Evolutionary conservation across 768 basidiomycete species (phyloP).

Genomic region (Boletus pseudopeckii): DNA sequence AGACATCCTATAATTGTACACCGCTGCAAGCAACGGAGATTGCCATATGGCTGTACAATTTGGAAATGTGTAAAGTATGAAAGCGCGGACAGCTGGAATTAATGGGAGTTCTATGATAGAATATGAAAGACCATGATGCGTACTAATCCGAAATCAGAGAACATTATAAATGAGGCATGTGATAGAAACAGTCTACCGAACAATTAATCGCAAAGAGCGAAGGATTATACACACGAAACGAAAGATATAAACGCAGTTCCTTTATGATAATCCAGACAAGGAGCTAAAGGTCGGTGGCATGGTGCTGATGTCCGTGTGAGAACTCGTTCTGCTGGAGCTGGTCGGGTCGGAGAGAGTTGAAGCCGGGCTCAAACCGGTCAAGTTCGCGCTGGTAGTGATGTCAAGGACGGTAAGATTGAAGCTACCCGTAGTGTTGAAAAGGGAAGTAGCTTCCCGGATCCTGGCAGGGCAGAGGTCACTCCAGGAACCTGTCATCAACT

Average conservation of each 20-base stretch:
- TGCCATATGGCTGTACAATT: neutral
- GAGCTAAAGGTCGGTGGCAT: slow-evolving; percentile 14
- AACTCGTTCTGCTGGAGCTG: slow-evolving; percentile 3
- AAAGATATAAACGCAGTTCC: neutral
- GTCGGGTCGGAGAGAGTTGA: neutral
- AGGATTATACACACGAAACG: neutral
- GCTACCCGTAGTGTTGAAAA: slow-evolving; percentile 15
- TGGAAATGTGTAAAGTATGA: neutral
- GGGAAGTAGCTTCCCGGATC: slow-evolving; percentile 14
- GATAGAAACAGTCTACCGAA: neutral
- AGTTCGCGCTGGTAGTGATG: neutral
- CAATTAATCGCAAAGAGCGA: neutral
- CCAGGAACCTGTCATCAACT: slow-evolving; percentile 15
- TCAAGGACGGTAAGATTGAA: slow-evolving; percentile 19
- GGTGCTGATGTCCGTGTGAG: slow-evolving; percentile 15
- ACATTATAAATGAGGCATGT: neutral
- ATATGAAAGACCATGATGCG: neutral
- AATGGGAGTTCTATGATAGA: neutral
- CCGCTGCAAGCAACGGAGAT: neutral
- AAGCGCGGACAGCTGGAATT: neutral
- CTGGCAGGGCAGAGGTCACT: slow-evolving; percentile 17
- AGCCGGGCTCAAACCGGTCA: neutral
- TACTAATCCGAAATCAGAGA: neutral
- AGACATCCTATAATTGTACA: neutral
- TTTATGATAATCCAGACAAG: slow-evolving; percentile 1